Evolutionary conservation across 208 protist species (phyloP).

Genomic region (Leishmania martiniquensis): DNA sequence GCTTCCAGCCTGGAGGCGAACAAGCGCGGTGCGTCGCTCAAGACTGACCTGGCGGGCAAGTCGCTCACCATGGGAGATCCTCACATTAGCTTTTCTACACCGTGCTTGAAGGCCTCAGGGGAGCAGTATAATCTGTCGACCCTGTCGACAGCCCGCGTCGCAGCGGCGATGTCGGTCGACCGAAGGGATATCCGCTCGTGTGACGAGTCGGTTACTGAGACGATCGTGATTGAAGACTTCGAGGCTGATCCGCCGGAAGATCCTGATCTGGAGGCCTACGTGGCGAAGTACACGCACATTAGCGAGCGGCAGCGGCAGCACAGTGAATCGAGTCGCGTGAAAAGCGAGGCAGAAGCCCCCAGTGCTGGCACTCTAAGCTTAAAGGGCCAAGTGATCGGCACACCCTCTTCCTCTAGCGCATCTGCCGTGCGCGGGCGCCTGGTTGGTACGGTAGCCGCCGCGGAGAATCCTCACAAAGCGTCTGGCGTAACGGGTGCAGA

Average conservation of each 20-base stretch:
- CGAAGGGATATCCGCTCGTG: neutral
- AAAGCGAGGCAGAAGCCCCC: neutral
- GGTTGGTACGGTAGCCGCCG: neutral
- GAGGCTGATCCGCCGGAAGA: slow-evolving; percentile 18
- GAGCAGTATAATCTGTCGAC: neutral
- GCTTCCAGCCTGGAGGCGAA: neutral
- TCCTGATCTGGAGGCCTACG: slow-evolving; percentile 22
- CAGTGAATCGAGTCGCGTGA: neutral
- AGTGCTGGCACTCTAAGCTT: neutral
- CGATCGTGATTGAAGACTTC: slow-evolving; percentile 32
- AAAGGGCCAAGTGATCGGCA: neutral
- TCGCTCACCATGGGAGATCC: neutral
- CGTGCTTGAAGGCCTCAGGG: neutral
- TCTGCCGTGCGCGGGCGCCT: neutral
- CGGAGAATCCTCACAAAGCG: neutral
- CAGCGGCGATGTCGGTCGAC: neutral
- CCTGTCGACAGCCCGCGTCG: neutral
- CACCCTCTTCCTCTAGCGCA: neutral
- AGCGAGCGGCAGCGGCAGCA: slow-evolving; percentile 29
- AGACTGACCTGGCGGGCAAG: neutral
- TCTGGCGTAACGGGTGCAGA: neutral
- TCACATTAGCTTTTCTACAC: neutral
- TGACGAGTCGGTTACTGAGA: slow-evolving; percentile 23
- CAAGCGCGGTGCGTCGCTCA: neutral
- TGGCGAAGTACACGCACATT: slow-evolving; percentile 27